A percentile compares a stretch with the other conserved stretches of the same genome.
phyloP scores from a whole-genome alignment of 2,329 filamentous ascomycete genomes.

The Colletotrichum nymphaeae region DNA sequence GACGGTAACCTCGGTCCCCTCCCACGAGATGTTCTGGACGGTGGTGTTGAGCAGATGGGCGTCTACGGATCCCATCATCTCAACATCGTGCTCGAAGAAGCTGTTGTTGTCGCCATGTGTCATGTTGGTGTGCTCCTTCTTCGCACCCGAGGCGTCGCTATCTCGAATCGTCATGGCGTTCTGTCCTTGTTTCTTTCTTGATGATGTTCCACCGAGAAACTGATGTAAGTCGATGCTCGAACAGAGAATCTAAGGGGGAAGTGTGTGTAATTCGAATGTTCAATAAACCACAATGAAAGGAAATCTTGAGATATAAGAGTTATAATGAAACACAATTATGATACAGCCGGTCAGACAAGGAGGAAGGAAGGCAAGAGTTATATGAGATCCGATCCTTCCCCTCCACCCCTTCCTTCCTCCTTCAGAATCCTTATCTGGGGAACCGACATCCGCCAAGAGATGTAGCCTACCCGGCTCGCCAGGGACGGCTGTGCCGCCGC shows the following conservation, averaged over 20 bases:
- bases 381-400: not conserved
- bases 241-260: not conserved
- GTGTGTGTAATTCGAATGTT: not conserved
- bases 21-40: constrained; percentile 75
- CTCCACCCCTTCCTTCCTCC: not conserved
- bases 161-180: not conserved
- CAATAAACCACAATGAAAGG: not conserved
- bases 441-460: not conserved
- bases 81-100: constrained; percentile 36
- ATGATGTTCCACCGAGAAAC: not conserved
- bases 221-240: not conserved
- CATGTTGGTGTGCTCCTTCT: constrained; percentile 5
- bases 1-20: constrained; percentile 74
- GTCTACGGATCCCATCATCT: constrained; percentile 44
- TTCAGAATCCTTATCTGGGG: not conserved
- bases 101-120: not conserved
- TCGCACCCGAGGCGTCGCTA: not conserved
- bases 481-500: not conserved
- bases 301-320: not conserved
- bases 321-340: not conserved
- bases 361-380: not conserved
- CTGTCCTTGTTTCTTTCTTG: not conserved
- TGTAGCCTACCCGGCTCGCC: not conserved
- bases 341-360: not conserved
- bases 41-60: constrained; percentile 71